These are phyloP conservation scores for Heritiera littoralis DNA, from an alignment of 345 rosid genomes.

Conservation along the genomic window DNA sequence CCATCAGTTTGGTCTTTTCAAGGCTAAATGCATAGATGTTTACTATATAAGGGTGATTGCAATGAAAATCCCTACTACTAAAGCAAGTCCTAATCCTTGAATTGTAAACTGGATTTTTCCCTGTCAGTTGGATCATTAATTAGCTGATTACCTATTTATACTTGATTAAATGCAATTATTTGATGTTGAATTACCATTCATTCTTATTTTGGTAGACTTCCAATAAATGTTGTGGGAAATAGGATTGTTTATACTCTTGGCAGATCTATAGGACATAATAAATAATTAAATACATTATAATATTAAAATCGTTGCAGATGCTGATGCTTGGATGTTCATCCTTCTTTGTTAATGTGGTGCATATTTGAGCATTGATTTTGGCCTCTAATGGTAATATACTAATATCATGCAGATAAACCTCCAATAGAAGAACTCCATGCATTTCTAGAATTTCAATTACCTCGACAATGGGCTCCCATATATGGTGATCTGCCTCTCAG, in stretches of 20 bases:
- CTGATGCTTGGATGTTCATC: neutral
- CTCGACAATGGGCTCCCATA: slow-evolving; percentile 96
- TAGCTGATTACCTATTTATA: neutral
- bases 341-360: neutral
- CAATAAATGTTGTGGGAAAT: too few relatives aligned
- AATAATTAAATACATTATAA: too few relatives aligned
- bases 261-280: too few relatives aligned
- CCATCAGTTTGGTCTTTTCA: neutral
- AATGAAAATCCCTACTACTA: neutral
- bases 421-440: slow-evolving; percentile 85
- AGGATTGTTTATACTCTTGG: too few relatives aligned
- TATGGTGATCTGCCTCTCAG: slow-evolving; percentile 89
- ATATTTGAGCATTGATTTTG: slow-evolving; percentile 8
- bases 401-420: slow-evolving; percentile 76
- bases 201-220: neutral
- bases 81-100: neutral
- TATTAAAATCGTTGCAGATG: too few relatives aligned
- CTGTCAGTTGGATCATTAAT: neutral
- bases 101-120: neutral
- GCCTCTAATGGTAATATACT: neutral
- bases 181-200: neutral
- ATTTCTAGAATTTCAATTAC: slow-evolving; percentile 93
- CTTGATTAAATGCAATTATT: neutral
- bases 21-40: neutral
- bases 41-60: neutral